Base-by-base conservation (phyloP, 768 basidiomycete genomes). In the Mycena galericulata region DNA sequence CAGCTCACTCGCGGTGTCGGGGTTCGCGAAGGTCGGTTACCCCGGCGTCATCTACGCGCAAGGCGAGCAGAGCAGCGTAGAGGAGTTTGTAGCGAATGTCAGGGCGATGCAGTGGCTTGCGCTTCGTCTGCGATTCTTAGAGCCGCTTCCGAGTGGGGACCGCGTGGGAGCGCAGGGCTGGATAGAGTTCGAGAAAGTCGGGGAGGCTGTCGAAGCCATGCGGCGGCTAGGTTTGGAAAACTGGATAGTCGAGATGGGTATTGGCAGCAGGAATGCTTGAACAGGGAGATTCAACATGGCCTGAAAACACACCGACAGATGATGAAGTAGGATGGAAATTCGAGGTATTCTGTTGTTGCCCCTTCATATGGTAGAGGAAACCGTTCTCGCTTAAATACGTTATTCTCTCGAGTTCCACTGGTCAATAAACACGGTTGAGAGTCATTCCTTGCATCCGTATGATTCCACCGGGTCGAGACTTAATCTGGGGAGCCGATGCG, bases 41-140 rank as follows among this genome's bases (percentile, higher is more conserved):
- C 92, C 92, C 15, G 92, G 92, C 5, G 82, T 92, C 49, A 91
- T 94, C 47, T 94, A 92, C 62, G 89, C 85, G n/a, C 82, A 89
- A 75, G 92, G 92, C 10, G 71, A 72, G 22, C 80, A 81, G 46
- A 78, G 82, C 10, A 79, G 85, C 51, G 80, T 93, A 15, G 85
- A 89, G 72, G 88, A 90, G 70, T 92, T 92, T 70, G 86, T 91
- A 1, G 79, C 75, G 22, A 90, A 89, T 57, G 85, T 93, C 61
- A 92, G 90, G 74, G 84, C 82, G 22, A 92, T 93, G 92, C 90
- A 93, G 73, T 94, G 92, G 93, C 80, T 93, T 0, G 92, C 92
- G 12, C 77, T 93, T 68, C 83, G 86, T 61, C 78, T 91, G 7
- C 78, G 92, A 26, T 90, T 92, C 72, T 75, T 89, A 22, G 90